Conservation (phyloP, 164 flowering plant species). For the Umbellularia californica region DNA sequence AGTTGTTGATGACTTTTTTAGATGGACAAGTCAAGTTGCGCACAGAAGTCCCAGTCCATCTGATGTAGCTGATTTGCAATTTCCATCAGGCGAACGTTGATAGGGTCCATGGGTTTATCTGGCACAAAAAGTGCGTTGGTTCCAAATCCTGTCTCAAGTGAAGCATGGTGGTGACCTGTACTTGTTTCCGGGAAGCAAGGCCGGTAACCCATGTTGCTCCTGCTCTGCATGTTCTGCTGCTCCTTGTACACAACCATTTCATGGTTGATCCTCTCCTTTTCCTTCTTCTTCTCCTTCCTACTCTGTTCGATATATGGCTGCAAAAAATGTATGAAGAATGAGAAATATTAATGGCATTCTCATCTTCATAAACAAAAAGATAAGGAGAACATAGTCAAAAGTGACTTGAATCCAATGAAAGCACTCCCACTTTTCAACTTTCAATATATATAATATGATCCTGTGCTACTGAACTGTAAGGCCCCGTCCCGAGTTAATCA, state of each 20-base stretch:
- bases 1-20: not conserved
- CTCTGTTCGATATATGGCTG: slow-evolving; percentile 6
- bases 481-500: too few relatives aligned
- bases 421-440: too few relatives aligned
- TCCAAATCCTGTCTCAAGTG: slow-evolving; percentile 9
- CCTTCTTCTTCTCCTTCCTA: not conserved
- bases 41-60: slow-evolving; percentile 15
- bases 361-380: not conserved
- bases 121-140: not conserved
- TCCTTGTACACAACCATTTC: slow-evolving; percentile 26
- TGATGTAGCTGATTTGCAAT: not conserved
- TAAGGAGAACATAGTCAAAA: too few relatives aligned
- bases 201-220: not conserved
- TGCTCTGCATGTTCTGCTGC: slow-evolving; percentile 7
- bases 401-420: too few relatives aligned
- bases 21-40: not conserved
- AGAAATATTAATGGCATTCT: not conserved
- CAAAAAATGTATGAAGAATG: not conserved
- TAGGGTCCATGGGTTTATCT: slow-evolving; percentile 14
- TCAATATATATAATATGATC: too few relatives aligned
- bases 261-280: slow-evolving; percentile 17
- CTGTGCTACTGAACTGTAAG: too few relatives aligned
- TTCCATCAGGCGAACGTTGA: slow-evolving; percentile 14
- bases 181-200: not conserved
- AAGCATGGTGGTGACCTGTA: slow-evolving; percentile 11